Conservation (phyloP, 2,329 filamentous ascomycete species). For the Scedosporium minutisporum region DNA sequence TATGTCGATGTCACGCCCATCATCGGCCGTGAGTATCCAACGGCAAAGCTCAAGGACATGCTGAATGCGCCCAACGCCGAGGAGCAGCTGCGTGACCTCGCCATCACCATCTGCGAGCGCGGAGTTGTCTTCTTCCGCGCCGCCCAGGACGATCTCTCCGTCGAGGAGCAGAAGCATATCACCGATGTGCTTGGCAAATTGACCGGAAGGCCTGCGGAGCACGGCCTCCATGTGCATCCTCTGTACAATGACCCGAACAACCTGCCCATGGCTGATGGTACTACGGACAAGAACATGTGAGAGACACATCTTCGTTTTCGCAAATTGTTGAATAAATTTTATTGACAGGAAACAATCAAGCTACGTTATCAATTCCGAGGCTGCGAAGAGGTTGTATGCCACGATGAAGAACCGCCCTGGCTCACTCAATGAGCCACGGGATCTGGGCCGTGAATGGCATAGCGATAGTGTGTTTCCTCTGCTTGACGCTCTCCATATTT, state of each 20-base stretch:
- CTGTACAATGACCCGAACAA: constrained; percentile 38
- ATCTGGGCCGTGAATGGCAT: constrained; percentile 24
- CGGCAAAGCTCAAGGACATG: constrained; percentile 34
- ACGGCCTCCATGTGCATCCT: constrained; percentile 51
- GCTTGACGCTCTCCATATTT: neutral
- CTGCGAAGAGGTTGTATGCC: constrained; percentile 24
- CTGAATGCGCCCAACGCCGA: constrained; percentile 22
- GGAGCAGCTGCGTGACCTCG: constrained; percentile 41
- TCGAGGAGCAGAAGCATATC: constrained; percentile 26
- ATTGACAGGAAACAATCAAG: constrained; percentile 12
- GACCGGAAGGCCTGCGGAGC: constrained; percentile 40
- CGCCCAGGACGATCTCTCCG: constrained; percentile 23
- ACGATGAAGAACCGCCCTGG: constrained; percentile 22
- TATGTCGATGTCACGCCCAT: constrained; percentile 41
- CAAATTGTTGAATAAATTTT: neutral
- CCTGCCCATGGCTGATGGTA: constrained; percentile 24
- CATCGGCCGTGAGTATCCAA: constrained; percentile 44
- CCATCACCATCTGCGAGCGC: constrained; percentile 35
- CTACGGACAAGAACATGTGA: constrained; percentile 25
- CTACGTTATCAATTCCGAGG: constrained; percentile 26
- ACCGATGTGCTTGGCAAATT: constrained; percentile 12
- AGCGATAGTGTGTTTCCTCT: constrained; percentile 42
- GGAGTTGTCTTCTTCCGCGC: constrained; percentile 27
- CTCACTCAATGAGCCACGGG: constrained; percentile 17
- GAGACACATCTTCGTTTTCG: constrained; percentile 3